These are phyloP conservation scores for Sherardia arvensis DNA, from an alignment of 257 asterid species.

Conservation along the genomic window DNA sequence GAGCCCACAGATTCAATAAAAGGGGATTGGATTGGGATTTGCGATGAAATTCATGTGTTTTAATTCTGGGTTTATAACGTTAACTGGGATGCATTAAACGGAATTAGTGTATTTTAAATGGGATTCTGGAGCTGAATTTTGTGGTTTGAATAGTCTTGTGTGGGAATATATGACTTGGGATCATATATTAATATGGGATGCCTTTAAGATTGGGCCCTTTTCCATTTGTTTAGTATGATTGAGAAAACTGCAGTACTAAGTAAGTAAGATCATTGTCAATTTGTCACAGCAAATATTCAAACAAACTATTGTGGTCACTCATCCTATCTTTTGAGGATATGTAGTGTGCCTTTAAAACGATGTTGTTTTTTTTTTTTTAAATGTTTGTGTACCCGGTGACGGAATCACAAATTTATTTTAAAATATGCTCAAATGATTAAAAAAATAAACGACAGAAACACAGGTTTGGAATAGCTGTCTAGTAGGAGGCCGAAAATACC, in stretches of 20 bases:
- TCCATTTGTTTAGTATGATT: neutral
- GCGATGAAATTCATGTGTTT: neutral
- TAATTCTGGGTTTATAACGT: conserved; percentile 9
- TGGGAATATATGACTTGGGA: conserved; percentile 4
- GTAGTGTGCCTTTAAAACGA: neutral
- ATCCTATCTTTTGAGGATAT: neutral
- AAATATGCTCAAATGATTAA: too few relatives aligned
- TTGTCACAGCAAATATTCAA: neutral
- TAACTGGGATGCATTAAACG: conserved; percentile 11
- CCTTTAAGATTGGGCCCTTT: conserved; percentile 1
- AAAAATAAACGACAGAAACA: too few relatives aligned
- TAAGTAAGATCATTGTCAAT: neutral
- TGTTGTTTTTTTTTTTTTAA: neutral
- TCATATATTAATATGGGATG: conserved; percentile 1
- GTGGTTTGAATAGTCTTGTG: neutral
- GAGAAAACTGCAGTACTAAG: neutral
- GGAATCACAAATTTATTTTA: too few relatives aligned
- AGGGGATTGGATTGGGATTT: neutral
- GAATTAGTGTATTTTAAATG: neutral
- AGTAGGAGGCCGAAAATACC: too few relatives aligned
- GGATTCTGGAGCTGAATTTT: neutral
- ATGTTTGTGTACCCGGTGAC: too few relatives aligned
- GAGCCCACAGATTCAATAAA: neutral
- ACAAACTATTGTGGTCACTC: neutral
- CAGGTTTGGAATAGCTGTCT: too few relatives aligned